Evolutionary conservation across 352 stramenopile species (phyloP).

Genomic region (Nothophytophthora sp.): DNA sequence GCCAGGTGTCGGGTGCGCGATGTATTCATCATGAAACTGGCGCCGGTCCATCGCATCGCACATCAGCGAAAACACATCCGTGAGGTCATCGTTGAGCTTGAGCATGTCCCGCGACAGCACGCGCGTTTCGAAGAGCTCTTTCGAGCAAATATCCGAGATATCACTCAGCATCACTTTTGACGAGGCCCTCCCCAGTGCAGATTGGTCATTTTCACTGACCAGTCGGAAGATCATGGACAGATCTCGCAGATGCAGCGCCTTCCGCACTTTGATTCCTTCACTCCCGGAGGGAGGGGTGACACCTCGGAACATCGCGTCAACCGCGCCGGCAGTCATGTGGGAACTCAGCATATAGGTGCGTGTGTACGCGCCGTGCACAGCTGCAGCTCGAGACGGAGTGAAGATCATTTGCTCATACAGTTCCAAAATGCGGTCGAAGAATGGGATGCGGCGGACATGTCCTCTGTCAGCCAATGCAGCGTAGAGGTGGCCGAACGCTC

Average conservation of each 20-base stretch:
- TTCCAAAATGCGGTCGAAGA: constrained; percentile 23
- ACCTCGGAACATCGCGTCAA: constrained; percentile 20
- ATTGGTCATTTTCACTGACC: constrained; percentile 17
- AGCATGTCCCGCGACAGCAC: constrained; percentile 34
- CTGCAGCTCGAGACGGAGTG: constrained; percentile 19
- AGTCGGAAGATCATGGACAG: constrained; percentile 21
- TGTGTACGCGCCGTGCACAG: constrained; percentile 14
- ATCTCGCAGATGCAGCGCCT: constrained; percentile 12
- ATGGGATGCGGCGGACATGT: constrained; percentile 9
- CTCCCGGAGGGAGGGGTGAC: neutral
- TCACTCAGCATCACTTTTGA: constrained; percentile 13
- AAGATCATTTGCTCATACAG: constrained; percentile 25
- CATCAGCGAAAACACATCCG: constrained; percentile 24
- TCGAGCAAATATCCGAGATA: constrained; percentile 14
- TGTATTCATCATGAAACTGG: constrained; percentile 11
- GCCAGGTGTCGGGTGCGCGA: neutral
- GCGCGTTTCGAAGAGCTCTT: constrained; percentile 23
- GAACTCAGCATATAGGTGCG: constrained; percentile 21
- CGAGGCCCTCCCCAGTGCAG: constrained; percentile 8
- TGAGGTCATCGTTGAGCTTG: constrained; percentile 27
- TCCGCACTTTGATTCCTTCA: constrained; percentile 9
- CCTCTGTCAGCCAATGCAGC: constrained; percentile 16
- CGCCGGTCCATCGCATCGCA: constrained; percentile 19
- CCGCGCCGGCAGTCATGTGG: constrained; percentile 7
- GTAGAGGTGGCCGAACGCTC: constrained; percentile 32